Percentiles rank a stretch among this genome's conserved stretches.
Conservation (phyloP, 2,329 filamentous ascomycete genomes). For the Monosporascus sp. region DNA sequence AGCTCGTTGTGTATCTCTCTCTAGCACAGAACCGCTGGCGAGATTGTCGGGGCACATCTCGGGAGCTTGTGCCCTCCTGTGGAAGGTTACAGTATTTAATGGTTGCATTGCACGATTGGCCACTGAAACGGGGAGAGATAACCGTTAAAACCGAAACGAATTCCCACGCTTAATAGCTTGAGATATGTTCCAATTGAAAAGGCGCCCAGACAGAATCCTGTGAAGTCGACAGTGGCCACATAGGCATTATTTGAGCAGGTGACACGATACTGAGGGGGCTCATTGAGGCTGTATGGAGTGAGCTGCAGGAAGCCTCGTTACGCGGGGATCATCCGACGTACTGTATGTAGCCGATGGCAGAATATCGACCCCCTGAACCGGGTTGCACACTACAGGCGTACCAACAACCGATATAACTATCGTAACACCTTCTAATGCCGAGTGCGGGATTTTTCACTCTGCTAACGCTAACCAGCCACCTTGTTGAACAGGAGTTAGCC, state of each 20-base stretch:
- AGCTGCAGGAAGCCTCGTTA: background rate
- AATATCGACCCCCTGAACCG: background rate
- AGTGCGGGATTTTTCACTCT: no score
- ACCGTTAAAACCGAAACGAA: background rate
- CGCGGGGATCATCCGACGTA: background rate
- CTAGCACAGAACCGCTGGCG: background rate
- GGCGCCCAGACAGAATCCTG: background rate
- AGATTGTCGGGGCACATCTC: background rate
- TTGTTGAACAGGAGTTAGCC: background rate
- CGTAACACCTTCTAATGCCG: background rate
- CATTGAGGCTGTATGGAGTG: background rate
- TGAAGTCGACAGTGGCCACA: background rate
- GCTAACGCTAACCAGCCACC: no score
- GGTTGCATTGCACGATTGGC: background rate
- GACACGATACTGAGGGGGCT: background rate
- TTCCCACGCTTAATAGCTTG: background rate
- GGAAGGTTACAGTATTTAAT: background rate
- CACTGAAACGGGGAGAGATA: background rate
- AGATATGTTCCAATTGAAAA: background rate
- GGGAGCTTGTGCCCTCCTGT: background rate
- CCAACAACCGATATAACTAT: background rate
- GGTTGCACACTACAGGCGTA: background rate
- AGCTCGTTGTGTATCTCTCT: background rate
- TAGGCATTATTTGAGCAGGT: background rate
- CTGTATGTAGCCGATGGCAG: background rate